phyloP scores from a whole-genome alignment of 169 alveolate species.

The Babesia ovis region DNA sequence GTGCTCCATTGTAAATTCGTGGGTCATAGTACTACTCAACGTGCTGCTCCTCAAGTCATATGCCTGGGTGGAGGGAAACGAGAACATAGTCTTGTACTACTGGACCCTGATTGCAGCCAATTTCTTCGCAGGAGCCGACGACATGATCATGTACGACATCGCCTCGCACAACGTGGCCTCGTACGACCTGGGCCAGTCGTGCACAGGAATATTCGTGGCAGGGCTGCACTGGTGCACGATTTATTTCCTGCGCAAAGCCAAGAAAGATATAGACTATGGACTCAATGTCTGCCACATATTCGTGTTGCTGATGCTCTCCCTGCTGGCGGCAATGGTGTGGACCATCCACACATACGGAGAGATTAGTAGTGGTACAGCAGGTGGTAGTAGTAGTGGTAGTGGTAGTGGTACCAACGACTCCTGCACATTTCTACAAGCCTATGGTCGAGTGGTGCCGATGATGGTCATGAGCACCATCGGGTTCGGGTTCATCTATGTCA shows the following conservation, averaged over 20 bases:
- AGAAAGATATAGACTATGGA: constrained; percentile 23
- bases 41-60: constrained; percentile 4
- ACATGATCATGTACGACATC: constrained; percentile 12
- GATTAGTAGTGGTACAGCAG: background rate
- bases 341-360: background rate
- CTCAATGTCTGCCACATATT: background rate
- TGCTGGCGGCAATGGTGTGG: constrained; percentile 7
- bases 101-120: constrained; percentile 18
- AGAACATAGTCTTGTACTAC: constrained; percentile 1
- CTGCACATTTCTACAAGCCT: background rate
- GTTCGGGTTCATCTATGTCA: constrained; percentile 24
- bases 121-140: constrained; percentile 23
- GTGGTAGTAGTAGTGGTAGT: background rate
- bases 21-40: constrained; percentile 9
- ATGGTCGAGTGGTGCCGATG: constrained; percentile 12
- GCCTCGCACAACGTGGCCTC: constrained; percentile 4
- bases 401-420: background rate
- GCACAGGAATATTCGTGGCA: constrained; percentile 6
- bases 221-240: constrained; percentile 4
- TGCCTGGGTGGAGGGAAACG: constrained; percentile 17
- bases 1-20: background rate
- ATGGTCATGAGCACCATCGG: constrained; percentile 4
- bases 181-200: constrained; percentile 16
- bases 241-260: background rate
- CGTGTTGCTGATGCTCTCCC: background rate